Conservation (phyloP, 129 eudicot species). For the Scalesia atractyloides region DNA sequence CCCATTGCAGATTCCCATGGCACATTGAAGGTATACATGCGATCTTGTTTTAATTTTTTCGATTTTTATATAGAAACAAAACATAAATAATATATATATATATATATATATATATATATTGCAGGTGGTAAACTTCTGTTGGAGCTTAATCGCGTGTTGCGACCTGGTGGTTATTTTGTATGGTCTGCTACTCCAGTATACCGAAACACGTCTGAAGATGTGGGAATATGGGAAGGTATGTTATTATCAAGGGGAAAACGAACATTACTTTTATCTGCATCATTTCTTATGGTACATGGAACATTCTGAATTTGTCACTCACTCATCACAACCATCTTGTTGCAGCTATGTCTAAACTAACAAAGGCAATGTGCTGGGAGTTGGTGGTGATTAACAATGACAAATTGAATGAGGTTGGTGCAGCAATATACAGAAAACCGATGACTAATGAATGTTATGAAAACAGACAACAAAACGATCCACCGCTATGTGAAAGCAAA, state of each 20-base stretch:
- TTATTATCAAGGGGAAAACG: background rate
- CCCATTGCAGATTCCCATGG: slow-evolving; percentile 80
- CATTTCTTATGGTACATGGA: background rate
- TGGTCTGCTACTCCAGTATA: slow-evolving; percentile 85
- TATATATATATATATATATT: background rate
- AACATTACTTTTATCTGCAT: background rate
- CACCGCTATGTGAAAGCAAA: slow-evolving; percentile 55
- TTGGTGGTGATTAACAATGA: slow-evolving; percentile 50
- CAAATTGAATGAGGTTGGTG: slow-evolving; percentile 51
- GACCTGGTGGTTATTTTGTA: slow-evolving; percentile 74
- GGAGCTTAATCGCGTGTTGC: slow-evolving; percentile 63
- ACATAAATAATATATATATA: slow-evolving; percentile 16
- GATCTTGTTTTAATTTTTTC: background rate
- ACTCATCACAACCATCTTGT: slow-evolving; percentile 10
- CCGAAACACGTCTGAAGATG: slow-evolving; percentile 48
- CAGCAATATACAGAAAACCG: slow-evolving; percentile 64
- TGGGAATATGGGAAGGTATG: slow-evolving; percentile 63
- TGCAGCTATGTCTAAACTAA: slow-evolving; percentile 59
- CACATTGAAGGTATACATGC: slow-evolving; percentile 58
- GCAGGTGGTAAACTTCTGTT: slow-evolving; percentile 67
- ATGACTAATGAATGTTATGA: slow-evolving; percentile 63
- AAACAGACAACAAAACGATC: slow-evolving; percentile 52
- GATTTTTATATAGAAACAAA: background rate
- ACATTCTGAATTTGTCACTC: background rate
- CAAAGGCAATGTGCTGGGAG: slow-evolving; percentile 73